A percentile compares a stretch with the other conserved stretches of the same genome.
Conservation (phyloP, 768 basidiomycete genomes). For the Calocybe cyanea region DNA sequence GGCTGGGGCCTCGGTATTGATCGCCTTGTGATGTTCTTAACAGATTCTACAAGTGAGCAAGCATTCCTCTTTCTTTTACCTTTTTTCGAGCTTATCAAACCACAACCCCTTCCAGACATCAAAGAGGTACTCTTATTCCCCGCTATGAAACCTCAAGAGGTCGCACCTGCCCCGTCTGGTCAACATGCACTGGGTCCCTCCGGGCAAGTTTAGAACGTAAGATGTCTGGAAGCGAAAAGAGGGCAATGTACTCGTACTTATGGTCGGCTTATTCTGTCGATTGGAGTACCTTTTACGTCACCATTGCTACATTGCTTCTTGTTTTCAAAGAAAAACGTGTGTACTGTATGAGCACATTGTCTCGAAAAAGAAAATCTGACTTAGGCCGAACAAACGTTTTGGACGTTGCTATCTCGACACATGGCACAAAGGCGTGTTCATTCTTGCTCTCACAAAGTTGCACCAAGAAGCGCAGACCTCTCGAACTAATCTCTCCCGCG, state of each 20-base stretch:
- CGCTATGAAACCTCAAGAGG: conserved; percentile 88
- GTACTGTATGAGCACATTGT: too few species aligned
- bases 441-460: too few species aligned
- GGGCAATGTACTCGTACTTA: conserved; percentile 7
- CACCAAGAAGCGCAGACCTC: too few species aligned
- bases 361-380: too few species aligned
- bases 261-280: conserved; percentile 3
- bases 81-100: background rate
- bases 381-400: too few species aligned
- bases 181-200: conserved; percentile 23
- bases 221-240: conserved; percentile 8
- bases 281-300: too few species aligned
- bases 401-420: too few species aligned
- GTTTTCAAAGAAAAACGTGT: too few species aligned
- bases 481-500: too few species aligned
- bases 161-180: conserved; percentile 22
- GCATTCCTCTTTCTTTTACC: background rate
- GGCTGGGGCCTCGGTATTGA: conserved; percentile 98
- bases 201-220: conserved; percentile 25
- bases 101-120: conserved; percentile 56
- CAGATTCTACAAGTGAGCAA: conserved; percentile 83
- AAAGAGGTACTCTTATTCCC: conserved; percentile 97
- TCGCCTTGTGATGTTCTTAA: conserved; percentile 97
- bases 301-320: too few species aligned
- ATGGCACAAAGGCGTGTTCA: too few species aligned